Percentiles rank a stretch among this genome's conserved stretches.
Conservation (phyloP, 805 yeast genomes). For the Candida incommunis region DNA sequence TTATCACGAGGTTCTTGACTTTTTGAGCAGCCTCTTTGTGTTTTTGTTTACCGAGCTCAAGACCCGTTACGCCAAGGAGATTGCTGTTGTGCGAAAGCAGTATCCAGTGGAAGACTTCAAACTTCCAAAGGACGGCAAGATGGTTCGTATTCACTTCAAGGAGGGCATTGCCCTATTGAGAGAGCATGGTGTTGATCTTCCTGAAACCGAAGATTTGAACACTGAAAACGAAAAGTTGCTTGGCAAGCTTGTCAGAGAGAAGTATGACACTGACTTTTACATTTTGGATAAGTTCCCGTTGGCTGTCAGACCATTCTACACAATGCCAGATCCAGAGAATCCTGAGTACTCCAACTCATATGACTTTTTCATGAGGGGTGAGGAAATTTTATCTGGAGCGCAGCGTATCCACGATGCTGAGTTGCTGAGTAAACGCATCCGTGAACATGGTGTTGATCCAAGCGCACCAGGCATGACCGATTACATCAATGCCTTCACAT, state of each 20-base stretch:
- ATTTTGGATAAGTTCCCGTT: constrained; percentile 97
- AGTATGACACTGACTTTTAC: constrained; percentile 95
- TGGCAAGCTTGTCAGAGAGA: constrained; percentile 83
- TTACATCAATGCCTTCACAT: constrained; percentile 82
- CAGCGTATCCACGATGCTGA: constrained; percentile 96
- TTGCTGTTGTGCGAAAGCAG: constrained; percentile 81
- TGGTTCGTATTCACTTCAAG: constrained; percentile 78
- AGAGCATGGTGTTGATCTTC: constrained; percentile 69
- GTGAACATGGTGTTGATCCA: constrained; percentile 70
- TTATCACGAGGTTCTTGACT: constrained; percentile 75
- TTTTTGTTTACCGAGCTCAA: constrained; percentile 80
- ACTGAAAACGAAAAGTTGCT: constrained; percentile 91
- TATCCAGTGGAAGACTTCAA: constrained; percentile 96
- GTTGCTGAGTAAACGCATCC: constrained; percentile 69
- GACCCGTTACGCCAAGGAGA: constrained; percentile 65
- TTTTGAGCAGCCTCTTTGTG: constrained; percentile 59
- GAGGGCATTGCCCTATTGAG: constrained; percentile 83
- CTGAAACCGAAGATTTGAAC: constrained; percentile 73
- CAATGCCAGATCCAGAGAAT: constrained; percentile 95
- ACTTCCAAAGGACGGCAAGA: constrained; percentile 84
- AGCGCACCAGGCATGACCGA: constrained; percentile 71
- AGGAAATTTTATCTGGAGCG: constrained; percentile 98
- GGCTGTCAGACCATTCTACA: constrained; percentile 94
- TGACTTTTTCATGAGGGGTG: constrained; percentile 99
- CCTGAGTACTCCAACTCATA: constrained; percentile 91